Evolutionary conservation across 805 yeast genomes (phyloP).

Genomic region (Kluyveromyces starmeri): DNA sequence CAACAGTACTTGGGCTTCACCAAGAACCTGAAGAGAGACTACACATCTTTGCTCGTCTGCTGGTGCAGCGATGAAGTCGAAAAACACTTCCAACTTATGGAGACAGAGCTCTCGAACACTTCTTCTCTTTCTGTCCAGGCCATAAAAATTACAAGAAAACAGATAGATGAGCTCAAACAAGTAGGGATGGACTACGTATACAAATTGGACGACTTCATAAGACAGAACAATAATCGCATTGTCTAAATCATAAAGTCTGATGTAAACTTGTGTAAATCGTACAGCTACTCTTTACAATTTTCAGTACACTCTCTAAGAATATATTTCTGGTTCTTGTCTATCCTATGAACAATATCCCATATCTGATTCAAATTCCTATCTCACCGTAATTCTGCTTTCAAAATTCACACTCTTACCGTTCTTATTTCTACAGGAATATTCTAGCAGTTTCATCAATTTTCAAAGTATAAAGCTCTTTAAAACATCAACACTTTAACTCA

Average conservation of each 20-base stretch:
- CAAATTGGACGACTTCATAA: constrained; percentile 39
- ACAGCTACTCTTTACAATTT: too few relatives aligned
- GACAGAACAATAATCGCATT: constrained; percentile 14
- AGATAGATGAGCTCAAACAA: constrained; percentile 50
- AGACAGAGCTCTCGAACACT: constrained; percentile 60
- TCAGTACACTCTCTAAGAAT: too few relatives aligned
- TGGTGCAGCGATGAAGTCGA: constrained; percentile 67
- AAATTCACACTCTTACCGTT: too few relatives aligned
- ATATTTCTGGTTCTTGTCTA: too few relatives aligned
- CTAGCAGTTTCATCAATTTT: too few relatives aligned
- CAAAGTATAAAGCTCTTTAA: too few relatives aligned
- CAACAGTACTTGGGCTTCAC: constrained; percentile 45
- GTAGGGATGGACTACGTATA: constrained; percentile 72
- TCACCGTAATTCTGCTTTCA: too few relatives aligned
- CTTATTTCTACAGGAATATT: too few relatives aligned
- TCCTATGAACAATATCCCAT: too few relatives aligned
- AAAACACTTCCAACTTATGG: constrained; percentile 48
- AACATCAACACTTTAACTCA: too few relatives aligned
- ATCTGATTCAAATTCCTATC: too few relatives aligned
- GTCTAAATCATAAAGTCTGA: not conserved
- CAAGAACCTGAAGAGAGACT: constrained; percentile 27
- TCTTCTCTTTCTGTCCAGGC: constrained; percentile 44
- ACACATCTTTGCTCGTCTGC: constrained; percentile 55
- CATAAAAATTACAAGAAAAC: constrained; percentile 47
- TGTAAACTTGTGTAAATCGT: too few relatives aligned